phyloP scores from a whole-genome alignment of 805 yeast species.

The Barnettozyma wickerhamii region DNA sequence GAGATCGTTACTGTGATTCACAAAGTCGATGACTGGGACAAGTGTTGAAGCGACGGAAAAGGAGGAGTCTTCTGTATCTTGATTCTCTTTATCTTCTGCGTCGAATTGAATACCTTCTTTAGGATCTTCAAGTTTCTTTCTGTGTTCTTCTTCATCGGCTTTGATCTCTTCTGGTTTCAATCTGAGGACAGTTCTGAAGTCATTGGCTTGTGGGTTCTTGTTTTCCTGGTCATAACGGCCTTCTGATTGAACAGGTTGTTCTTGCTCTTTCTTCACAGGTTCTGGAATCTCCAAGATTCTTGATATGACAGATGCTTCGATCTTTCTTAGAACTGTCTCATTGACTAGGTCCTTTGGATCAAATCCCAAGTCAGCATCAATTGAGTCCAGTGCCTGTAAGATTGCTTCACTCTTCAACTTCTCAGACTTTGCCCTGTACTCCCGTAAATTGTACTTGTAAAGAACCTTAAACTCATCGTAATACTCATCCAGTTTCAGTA shows the following conservation, averaged over 20 bases:
- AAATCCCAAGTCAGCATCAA: conserved; percentile 25
- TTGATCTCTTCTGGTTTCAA: background rate
- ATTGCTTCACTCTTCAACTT: conserved; percentile 17
- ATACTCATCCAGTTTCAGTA: conserved; percentile 21
- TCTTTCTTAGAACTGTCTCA: conserved; percentile 16
- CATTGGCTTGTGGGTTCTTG: conserved; percentile 5
- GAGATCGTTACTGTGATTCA: conserved; percentile 46
- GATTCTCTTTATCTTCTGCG: conserved; percentile 1
- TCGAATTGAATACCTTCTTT: background rate
- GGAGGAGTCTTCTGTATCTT: conserved; percentile 30
- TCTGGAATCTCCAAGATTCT: conserved; percentile 64
- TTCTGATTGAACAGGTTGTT: background rate
- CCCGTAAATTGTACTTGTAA: conserved; percentile 19
- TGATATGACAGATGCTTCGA: conserved; percentile 48
- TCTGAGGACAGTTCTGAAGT: conserved; percentile 7
- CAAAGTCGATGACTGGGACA: conserved; percentile 67
- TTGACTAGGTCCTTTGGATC: conserved; percentile 8
- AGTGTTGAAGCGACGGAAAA: conserved; percentile 48
- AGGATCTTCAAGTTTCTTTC: background rate
- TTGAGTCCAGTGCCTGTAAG: conserved; percentile 18
- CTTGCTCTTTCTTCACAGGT: conserved; percentile 2
- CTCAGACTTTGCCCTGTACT: conserved; percentile 18
- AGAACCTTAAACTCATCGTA: conserved; percentile 26
- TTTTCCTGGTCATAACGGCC: conserved; percentile 7
- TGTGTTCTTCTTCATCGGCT: background rate